A percentile compares a stretch with the other conserved stretches of the same genome.
Evolutionary conservation across 1,139 yeast species (phyloP).

Genomic region (Geotrichum citri-aurantii): DNA sequence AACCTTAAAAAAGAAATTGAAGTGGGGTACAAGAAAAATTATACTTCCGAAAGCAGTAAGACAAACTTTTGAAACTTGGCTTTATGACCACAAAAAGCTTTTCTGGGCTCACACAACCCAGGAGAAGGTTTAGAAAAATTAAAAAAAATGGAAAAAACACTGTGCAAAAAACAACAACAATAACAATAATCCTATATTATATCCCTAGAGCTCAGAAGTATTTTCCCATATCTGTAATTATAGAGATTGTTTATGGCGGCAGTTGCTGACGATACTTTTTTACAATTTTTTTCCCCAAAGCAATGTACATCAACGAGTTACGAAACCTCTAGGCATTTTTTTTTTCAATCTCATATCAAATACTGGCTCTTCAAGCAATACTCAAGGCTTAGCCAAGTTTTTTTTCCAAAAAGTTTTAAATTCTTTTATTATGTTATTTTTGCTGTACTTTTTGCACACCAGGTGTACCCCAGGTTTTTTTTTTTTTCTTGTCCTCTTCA

Average conservation of each 20-base stretch:
- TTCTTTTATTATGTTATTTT: too few species aligned
- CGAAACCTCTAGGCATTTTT: too few species aligned
- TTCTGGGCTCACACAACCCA: too few species aligned
- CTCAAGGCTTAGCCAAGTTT: too few species aligned
- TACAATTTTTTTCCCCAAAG: too few species aligned
- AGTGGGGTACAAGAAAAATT: background rate
- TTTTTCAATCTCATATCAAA: too few species aligned
- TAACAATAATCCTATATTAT: too few species aligned
- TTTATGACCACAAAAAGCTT: background rate
- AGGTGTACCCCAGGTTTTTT: background rate
- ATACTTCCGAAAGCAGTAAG: background rate
- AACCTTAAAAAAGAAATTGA: background rate
- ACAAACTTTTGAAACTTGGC: background rate
- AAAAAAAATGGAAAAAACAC: background rate
- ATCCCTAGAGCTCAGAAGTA: background rate
- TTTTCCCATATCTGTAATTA: background rate
- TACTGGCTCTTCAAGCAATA: too few species aligned
- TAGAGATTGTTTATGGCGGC: background rate
- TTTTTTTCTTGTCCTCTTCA: background rate
- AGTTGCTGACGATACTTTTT: background rate
- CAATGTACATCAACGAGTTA: too few species aligned
- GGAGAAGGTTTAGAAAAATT: background rate
- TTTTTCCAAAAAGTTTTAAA: too few species aligned
- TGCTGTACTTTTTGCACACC: background rate
- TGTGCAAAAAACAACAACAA: background rate